Evolutionary conservation across 2,329 filamentous ascomycete genomes (phyloP).

Genomic region (Verticillium dahliae): DNA sequence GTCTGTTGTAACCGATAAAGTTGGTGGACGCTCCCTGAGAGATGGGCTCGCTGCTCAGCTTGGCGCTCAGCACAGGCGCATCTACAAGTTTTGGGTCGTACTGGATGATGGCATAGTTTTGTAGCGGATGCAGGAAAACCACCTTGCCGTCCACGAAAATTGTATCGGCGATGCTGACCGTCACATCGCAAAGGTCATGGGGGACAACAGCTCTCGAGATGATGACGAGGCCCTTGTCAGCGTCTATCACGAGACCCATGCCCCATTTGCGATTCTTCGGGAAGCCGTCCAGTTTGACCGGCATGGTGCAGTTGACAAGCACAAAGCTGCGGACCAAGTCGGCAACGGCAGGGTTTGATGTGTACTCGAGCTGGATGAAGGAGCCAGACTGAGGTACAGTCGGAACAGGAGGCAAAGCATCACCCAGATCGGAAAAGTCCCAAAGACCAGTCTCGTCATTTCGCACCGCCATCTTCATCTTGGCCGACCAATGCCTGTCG

Average conservation of each 20-base stretch:
- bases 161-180: constrained; percentile 91
- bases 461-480: constrained; percentile 86
- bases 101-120: constrained; percentile 93
- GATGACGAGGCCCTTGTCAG: constrained; percentile 88
- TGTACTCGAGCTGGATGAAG: constrained; percentile 87
- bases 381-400: constrained; percentile 72
- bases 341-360: constrained; percentile 82
- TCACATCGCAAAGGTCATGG: constrained; percentile 94
- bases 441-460: constrained; percentile 88
- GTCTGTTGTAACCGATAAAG: constrained; percentile 98
- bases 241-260: constrained; percentile 95
- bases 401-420: constrained; percentile 68
- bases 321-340: constrained; percentile 94
- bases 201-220: constrained; percentile 92
- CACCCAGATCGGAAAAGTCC: constrained; percentile 85
- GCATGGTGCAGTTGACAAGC: constrained; percentile 86
- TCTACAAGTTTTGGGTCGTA: constrained; percentile 93
- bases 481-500: constrained; percentile 91
- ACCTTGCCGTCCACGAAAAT: constrained; percentile 93
- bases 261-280: constrained; percentile 91
- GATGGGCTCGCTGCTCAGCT: constrained; percentile 72
- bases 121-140: constrained; percentile 89
- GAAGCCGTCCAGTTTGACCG: constrained; percentile 95
- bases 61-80: constrained; percentile 85
- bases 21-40: constrained; percentile 92